Evolutionary conservation across 805 yeast species (phyloP).

Genomic region (Yamadazyma philogaea): DNA sequence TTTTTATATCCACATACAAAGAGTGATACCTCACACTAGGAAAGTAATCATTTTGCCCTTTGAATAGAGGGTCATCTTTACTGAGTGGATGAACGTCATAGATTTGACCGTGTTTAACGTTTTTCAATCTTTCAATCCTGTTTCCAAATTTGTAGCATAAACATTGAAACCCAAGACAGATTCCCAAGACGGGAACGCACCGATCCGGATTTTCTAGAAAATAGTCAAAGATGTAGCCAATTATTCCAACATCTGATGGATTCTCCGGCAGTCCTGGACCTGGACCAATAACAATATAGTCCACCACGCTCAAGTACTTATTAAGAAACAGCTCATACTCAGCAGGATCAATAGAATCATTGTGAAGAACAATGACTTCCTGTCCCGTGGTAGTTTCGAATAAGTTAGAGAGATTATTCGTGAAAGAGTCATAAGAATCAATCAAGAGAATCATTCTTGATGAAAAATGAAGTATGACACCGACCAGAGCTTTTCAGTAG

Average conservation of each 20-base stretch:
- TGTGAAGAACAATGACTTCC: slow-evolving; percentile 57
- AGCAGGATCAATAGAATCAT: slow-evolving; percentile 47
- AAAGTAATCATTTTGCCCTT: slow-evolving; percentile 1
- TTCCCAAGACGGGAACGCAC: slow-evolving; percentile 72
- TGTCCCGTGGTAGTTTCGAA: slow-evolving; percentile 51
- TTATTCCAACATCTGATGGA: slow-evolving; percentile 66
- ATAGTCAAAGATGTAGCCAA: slow-evolving; percentile 51
- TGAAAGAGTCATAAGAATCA: slow-evolving; percentile 95
- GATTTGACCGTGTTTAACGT: slow-evolving; percentile 84
- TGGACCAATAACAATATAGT: slow-evolving; percentile 86
- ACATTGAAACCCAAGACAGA: slow-evolving; percentile 91
- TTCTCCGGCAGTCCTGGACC: slow-evolving; percentile 91
- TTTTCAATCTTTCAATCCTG: slow-evolving; percentile 46
- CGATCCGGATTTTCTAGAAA: slow-evolving; percentile 8
- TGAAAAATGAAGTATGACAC: too few relatives aligned
- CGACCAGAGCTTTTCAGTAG: too few relatives aligned
- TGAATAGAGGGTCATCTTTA: slow-evolving; percentile 21
- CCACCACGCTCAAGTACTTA: slow-evolving; percentile 49
- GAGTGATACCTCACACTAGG: slow-evolving; percentile 89
- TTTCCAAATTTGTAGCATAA: slow-evolving; percentile 65
- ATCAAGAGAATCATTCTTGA: slow-evolving; percentile 56
- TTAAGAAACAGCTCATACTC: slow-evolving; percentile 35
- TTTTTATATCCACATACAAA: slow-evolving; percentile 46
- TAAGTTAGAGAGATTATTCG: slow-evolving; percentile 71
- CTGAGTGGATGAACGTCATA: slow-evolving; percentile 52